phyloP scores from a whole-genome alignment of 176 grass and related monocot genomes.

The Ananas comosus region DNA sequence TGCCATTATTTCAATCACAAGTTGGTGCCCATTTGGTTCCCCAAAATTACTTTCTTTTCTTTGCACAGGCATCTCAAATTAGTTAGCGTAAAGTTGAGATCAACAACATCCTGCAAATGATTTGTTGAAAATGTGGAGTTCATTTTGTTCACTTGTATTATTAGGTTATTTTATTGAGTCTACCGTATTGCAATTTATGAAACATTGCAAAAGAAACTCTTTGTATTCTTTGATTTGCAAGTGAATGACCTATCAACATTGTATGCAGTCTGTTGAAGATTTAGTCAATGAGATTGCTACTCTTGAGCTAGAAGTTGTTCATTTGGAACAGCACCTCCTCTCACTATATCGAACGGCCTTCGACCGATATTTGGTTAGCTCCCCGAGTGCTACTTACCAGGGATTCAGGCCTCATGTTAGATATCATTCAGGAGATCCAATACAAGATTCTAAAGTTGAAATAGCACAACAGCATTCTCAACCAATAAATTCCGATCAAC shows the following conservation, averaged over 20 bases:
- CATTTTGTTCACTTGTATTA: not conserved
- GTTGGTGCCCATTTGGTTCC: no score
- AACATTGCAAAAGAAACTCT: not conserved
- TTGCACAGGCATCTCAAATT: not conserved
- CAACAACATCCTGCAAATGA: not conserved
- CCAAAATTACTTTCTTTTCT: no score
- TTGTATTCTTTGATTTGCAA: not conserved
- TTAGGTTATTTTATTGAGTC: not conserved
- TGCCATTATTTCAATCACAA: no score
- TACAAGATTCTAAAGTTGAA: constrained; percentile 8
- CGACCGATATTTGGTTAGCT: constrained; percentile 12
- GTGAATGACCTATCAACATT: not conserved
- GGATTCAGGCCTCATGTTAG: not conserved
- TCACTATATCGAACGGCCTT: constrained; percentile 17
- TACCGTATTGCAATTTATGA: not conserved
- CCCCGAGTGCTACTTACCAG: not conserved
- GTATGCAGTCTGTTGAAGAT: constrained; percentile 20
- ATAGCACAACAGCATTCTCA: constrained; percentile 15
- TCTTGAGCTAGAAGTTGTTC: constrained; percentile 33
- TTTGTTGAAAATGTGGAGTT: not conserved
- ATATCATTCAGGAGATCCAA: not conserved
- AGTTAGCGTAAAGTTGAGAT: not conserved
- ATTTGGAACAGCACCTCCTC: constrained; percentile 18
- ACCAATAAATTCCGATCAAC: not conserved
- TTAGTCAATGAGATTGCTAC: constrained; percentile 26